Base-by-base conservation (phyloP, 768 basidiomycete genomes). In the Amylocystis lapponica region DNA sequence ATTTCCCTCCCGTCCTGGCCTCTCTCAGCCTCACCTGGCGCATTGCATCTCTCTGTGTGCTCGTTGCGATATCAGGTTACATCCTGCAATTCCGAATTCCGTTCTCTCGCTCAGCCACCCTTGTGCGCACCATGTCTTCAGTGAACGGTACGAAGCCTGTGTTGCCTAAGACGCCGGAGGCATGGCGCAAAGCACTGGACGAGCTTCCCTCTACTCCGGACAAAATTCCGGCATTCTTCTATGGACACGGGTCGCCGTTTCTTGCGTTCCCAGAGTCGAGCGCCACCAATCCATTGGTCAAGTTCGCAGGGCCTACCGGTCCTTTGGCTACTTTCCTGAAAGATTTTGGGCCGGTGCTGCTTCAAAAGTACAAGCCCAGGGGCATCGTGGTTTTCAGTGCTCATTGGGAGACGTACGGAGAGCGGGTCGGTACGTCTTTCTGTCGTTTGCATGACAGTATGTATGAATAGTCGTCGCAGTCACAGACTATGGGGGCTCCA, bases 311-410 rank as follows among this genome's bases (percentile, higher is more conserved):
- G 2, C 71, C 75, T 6, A 65, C 63, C 5, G 78, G 82, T 0
- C 71, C 74, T 1, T 64, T 85, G 14, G 75, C 74, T 1, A 53
- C 55, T 11, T 89, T 88, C 58, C 60, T 87, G 51, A 66, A 63
- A 33, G 72, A 80, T 44, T 86, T 88, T 61, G 85, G 85, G 0
- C 77, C 79, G 1, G 67, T 66, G 0, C 57, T 87, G 22, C 52
- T 86, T 31, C 55, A 74, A 43, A 88, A 86, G 59, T 90, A 90
- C 61, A 69, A 77, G 36, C 86, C 86, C 3, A 81, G 78, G 55
- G 86, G 75, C n/a, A 81, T 87, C 40, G 75, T 89, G 4, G 84
- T 88, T 1, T 86, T 88, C 65, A 85, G 81, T 49, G 86, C 87
- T 10, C 87, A 89, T 54, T 89, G 84, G 84, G 86, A 90, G 57